phyloP scores from a whole-genome alignment of 208 protist species.

The Crithidia mellificae region DNA sequence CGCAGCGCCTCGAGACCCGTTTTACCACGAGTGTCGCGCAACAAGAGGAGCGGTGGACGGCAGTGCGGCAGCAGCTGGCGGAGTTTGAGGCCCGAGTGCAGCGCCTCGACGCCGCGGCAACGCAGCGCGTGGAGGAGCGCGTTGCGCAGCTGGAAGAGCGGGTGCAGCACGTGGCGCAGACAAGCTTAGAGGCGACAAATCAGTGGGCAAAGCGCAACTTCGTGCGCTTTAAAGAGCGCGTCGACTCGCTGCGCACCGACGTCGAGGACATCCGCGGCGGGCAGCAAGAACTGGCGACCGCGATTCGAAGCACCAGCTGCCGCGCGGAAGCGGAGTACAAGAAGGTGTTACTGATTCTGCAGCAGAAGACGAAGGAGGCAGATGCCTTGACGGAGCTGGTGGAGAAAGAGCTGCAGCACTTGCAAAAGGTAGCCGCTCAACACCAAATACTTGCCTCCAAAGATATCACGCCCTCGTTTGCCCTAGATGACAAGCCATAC shows the following conservation, averaged over 20 bases:
- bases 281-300: slow-evolving; percentile 37
- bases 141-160: slow-evolving; percentile 27
- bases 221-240: slow-evolving; percentile 77
- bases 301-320: slow-evolving; percentile 52
- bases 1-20: slow-evolving; percentile 20
- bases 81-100: slow-evolving; percentile 21
- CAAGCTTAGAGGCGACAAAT: slow-evolving; percentile 54
- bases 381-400: slow-evolving; percentile 63
- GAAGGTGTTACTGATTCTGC: slow-evolving; percentile 56
- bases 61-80: slow-evolving; percentile 22
- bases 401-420: slow-evolving; percentile 71
- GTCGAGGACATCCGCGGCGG: slow-evolving; percentile 38
- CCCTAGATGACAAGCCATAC: slow-evolving; percentile 24
- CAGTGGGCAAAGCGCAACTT: slow-evolving; percentile 79
- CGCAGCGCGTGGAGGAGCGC: slow-evolving; percentile 30
- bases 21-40: slow-evolving; percentile 11
- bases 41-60: slow-evolving; percentile 32
- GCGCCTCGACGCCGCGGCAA: background rate
- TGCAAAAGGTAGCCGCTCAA: slow-evolving; percentile 61
- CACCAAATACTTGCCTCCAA: slow-evolving; percentile 60
- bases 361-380: slow-evolving; percentile 68
- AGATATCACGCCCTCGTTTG: slow-evolving; percentile 27
- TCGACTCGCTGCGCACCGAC: slow-evolving; percentile 46
- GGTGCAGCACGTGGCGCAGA: slow-evolving; percentile 22
- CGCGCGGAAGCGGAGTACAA: slow-evolving; percentile 70